Percentiles rank a stretch among this genome's conserved stretches.
phyloP scores from a whole-genome alignment of 108 stramenopile genomes.

The Chaetoceros muelleri region DNA sequence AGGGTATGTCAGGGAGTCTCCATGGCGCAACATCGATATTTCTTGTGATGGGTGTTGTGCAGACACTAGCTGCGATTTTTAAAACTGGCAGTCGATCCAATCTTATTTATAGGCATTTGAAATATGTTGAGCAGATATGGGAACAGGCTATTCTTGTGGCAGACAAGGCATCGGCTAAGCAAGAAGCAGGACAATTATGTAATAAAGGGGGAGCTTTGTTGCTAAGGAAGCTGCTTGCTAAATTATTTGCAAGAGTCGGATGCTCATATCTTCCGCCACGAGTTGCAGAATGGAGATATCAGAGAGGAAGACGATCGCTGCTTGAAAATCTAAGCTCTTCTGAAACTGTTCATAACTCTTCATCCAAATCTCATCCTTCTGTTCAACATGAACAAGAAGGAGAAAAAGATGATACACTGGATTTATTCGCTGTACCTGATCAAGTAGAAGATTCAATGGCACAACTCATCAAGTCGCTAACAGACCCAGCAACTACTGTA shows the following conservation, averaged over 20 bases:
- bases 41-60: slow-evolving; percentile 68
- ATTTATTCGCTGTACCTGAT: slow-evolving; percentile 73
- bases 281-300: slow-evolving; percentile 91
- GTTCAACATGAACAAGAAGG: background rate
- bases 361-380: background rate
- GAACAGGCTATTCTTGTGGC: slow-evolving; percentile 33
- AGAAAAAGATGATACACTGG: slow-evolving; percentile 4
- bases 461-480: slow-evolving; percentile 61
- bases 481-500: slow-evolving; percentile 87
- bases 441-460: slow-evolving; percentile 95
- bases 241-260: slow-evolving; percentile 88
- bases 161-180: slow-evolving; percentile 19
- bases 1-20: too few relatives aligned
- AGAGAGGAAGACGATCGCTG: slow-evolving; percentile 79
- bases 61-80: slow-evolving; percentile 60
- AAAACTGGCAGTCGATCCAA: slow-evolving; percentile 53
- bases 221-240: slow-evolving; percentile 78
- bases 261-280: slow-evolving; percentile 85
- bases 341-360: background rate
- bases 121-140: slow-evolving; percentile 35
- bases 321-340: slow-evolving; percentile 48
- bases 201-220: slow-evolving; percentile 33
- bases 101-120: slow-evolving; percentile 23
- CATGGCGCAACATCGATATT: too few relatives aligned
- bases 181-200: slow-evolving; percentile 6